Base-by-base conservation (phyloP, 1,284 basidiomycete species). In the Leccinum solheimii region DNA sequence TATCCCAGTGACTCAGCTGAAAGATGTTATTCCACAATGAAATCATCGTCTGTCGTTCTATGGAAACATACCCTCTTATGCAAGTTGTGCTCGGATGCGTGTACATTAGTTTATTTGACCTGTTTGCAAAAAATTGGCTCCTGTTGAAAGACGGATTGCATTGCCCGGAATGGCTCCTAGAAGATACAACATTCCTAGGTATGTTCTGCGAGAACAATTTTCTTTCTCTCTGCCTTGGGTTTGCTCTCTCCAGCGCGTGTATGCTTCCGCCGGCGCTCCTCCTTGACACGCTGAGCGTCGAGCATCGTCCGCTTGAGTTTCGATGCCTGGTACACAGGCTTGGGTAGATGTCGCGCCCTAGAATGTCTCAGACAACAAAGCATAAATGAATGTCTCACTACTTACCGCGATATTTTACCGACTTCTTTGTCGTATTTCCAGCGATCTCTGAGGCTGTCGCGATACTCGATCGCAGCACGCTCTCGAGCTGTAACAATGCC, bases 251-350 rank as follows among this genome's bases (percentile, higher is more conserved):
- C 94, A 11, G 87, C 87, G 48, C 92, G 83, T 9, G 92, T 88
- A 72, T 96, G 94, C 73, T 91, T 94, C 72, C 95, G 80, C 68
- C 96, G 82, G 68, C 95, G 86, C 75, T 98, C 97, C 73, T 99
- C 95, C 80, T 98, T 98, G 82, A 91, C 90, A 63, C 90, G 86
- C 58, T 84, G 82, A 7, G 95, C 90, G 55, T 97, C 95, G 72
- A 97, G 77, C 96, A 99, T 98, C 50, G 94, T 95, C 62, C 87
- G 84, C 78, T 98, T 96, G 78, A 98, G 88, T 74, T 90, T 88
- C 59, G 86, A 80, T 0, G 96, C 92, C 70, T 93, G 90, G 78
- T 97, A 87, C 53, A 99, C 92, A 30, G 93, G 85, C 73, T 92
- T 93, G 21, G 97, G 97, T 49, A 98, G 78, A 75, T 96, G 93